Evolutionary conservation across 169 alveolate genomes (phyloP), one percentile per base, ranked within the genome.

Genomic region (Plasmodium falciparum): DNA sequence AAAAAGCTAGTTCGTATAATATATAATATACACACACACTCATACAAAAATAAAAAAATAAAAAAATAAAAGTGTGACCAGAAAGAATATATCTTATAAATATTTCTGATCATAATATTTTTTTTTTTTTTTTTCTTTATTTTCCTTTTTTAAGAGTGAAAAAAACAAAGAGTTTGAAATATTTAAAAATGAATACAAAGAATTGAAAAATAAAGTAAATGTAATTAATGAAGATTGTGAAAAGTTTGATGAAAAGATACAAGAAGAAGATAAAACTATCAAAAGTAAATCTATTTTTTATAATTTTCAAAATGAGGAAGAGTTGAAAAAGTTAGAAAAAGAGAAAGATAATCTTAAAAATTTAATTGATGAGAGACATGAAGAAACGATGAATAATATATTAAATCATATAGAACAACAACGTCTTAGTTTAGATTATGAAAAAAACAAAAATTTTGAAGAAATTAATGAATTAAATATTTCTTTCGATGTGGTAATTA

Each of bases 251-350:
- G 76, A 76, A 76, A 65, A 63, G 54, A 54, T 33, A 67, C 24
- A 76, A 54, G 78, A 26, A 45, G 89, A 76, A 76, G 33, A 8
- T 26, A 63, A 49, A 20, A 56, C 20, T 13, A 76, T 76, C 24
- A 76, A 63, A 29, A 62, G 52, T 15, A 76, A 76, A 58, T 76
- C 89, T 39, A 62, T 76, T 29, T 76, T 76, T 76, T 76, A 76
- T 56, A 76, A 76, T 43, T 76, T 76, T 76, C 89, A 76, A 76
- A 76, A 76, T 63, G 22, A 66, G 20, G 89, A 76, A 39, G 78
- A 76, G 39, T 15, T 76, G 33, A 76, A 76, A 66, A 76, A 76
- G 56, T 58, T 76, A 67, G 61, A 65, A 22, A 76, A 76, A 20
- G 89, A 76, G 67, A 76, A 76, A 54, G 89, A 76, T 24, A 56